Evolutionary conservation across 805 yeast species (phyloP), one percentile per base, ranked within the genome.

Genomic region (Candida yuanshanica): DNA sequence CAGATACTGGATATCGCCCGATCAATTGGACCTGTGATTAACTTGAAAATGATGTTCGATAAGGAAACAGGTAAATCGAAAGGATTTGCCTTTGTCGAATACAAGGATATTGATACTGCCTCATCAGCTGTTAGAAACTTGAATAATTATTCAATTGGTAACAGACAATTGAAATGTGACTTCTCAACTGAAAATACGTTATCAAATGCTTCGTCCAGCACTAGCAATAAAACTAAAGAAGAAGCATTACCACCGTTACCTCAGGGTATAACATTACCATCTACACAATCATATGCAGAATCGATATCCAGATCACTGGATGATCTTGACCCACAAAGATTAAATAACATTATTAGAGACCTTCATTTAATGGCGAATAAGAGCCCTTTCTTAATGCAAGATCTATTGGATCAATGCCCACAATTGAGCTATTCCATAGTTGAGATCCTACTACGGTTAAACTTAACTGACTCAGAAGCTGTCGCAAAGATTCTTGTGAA

Each of bases 71-170:
- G 97, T 2, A 81, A 80, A 55, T 86, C 96, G 8, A 88, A 83
- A 60, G 97, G 97, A 3, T 86, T 80, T 56, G 95, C 95, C 5
- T 86, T 85, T 53, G 82, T 91, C 14, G 90, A 84, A 52, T 91
- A 84, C 59, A 75, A 44, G 42, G 72, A 91, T 59, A 66, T 75
- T 11, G 95, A 86, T 52, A 84, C 96, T 0, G 96, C 96, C 5
- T 79, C 86, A 2, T 80, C 91, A 16, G 97, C 98, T 0, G 95
- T 89, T 21, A 69, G 97, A 47, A 91, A 91, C 63, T 66, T 91
- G 48, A 85, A 86, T 60, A 83, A 86, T 48, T 83, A 81, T 62
- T 72, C 75, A 33, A 76, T 87, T 42, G 95, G 95, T 1, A 74
- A 74, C 35, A 65, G 96, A 48, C 70, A 65, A 31, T 62, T 91